Percentiles rank a stretch among this genome's conserved stretches.
These are phyloP conservation scores for Elaeis guineensis DNA, from an alignment of 176 grass and related monocot species.

Conservation along the genomic window DNA sequence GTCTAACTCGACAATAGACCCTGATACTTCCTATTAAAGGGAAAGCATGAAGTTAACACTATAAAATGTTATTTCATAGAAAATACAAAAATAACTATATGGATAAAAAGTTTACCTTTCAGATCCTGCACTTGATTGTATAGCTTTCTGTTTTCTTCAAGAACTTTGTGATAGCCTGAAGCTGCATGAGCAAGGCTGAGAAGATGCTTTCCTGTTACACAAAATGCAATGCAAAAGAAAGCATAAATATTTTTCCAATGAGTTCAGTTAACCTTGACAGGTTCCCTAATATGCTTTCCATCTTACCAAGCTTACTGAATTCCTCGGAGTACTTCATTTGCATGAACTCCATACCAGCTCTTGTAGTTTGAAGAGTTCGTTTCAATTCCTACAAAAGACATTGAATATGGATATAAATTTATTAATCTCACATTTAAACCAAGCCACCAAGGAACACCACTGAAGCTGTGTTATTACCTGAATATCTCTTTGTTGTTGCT, in stretches of 20 bases:
- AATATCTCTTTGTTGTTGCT: constrained; percentile 72
- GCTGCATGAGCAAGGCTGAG: constrained; percentile 81
- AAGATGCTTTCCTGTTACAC: constrained; percentile 65
- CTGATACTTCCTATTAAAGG: constrained; percentile 77
- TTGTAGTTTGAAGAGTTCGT: constrained; percentile 53
- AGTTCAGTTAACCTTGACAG: too few species aligned
- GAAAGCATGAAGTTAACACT: constrained; percentile 19
- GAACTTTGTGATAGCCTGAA: constrained; percentile 89
- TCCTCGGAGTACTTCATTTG: constrained; percentile 82
- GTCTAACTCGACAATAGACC: constrained; percentile 90
- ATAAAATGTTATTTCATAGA: too few species aligned
- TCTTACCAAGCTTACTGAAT: constrained; percentile 67
- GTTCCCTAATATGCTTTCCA: background rate
- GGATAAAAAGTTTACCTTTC: constrained; percentile 46
- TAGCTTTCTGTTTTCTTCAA: constrained; percentile 94
- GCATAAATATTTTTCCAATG: constrained; percentile 6
- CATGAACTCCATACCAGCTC: constrained; percentile 78
- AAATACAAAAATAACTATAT: too few species aligned
- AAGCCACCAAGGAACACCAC: too few species aligned
- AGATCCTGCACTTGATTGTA: constrained; percentile 99
- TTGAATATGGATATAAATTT: constrained; percentile 10
- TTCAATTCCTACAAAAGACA: constrained; percentile 60
- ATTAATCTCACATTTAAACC: background rate
- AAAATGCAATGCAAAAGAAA: constrained; percentile 21
- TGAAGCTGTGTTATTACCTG: constrained; percentile 32